Conservation (phyloP, 139 green algal genomes). For the Eudorina sp. region DNA sequence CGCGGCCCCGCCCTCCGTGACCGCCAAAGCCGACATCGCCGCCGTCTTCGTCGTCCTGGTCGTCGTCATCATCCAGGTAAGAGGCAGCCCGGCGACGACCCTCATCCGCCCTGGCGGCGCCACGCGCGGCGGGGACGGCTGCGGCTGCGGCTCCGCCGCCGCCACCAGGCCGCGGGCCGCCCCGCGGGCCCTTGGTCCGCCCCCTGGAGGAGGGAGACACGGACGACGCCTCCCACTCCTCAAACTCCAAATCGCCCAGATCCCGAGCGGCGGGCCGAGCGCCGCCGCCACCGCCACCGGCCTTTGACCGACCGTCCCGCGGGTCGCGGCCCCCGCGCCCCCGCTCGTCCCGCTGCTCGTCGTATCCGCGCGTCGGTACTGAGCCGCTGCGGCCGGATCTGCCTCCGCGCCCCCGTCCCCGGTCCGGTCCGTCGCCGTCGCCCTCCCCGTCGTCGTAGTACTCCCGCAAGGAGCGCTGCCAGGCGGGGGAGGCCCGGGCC, state of each 20-base stretch:
- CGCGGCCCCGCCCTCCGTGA: background rate
- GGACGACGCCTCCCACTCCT: constrained; percentile 16
- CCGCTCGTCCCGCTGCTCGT: background rate
- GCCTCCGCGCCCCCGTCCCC: background rate
- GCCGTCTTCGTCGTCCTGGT: background rate
- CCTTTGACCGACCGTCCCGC: background rate
- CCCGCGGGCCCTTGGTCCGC: too few relatives aligned
- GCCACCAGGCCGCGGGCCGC: background rate
- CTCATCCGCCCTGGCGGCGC: too few relatives aligned
- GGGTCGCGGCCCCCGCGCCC: background rate
- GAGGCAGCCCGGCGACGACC: background rate
- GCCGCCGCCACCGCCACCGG: background rate
- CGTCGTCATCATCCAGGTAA: background rate
- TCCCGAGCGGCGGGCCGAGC: background rate
- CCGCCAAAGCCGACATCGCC: background rate
- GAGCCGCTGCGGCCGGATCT: background rate
- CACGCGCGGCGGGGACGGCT: too few relatives aligned
- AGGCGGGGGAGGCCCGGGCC: background rate
- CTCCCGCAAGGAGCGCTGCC: background rate
- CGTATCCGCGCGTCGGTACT: background rate
- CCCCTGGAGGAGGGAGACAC: too few relatives aligned
- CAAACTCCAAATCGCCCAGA: background rate
- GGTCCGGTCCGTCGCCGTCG: background rate
- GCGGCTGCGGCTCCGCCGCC: background rate
- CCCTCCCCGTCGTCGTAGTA: constrained; percentile 2